phyloP scores from a whole-genome alignment of 176 grass and related monocot species.

The Typha latifolia region DNA sequence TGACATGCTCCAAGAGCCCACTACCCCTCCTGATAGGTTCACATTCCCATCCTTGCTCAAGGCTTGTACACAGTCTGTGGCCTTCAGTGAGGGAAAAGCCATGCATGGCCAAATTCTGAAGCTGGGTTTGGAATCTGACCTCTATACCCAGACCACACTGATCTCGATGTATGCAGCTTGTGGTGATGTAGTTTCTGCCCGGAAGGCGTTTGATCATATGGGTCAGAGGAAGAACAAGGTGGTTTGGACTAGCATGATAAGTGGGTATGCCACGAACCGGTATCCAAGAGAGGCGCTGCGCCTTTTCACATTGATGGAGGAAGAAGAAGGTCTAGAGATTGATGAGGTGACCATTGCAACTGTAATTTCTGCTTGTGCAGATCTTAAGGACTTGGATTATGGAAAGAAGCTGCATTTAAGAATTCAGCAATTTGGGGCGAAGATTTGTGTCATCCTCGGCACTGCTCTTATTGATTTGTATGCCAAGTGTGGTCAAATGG shows the following conservation, averaged over 20 bases:
- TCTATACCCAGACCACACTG: neutral
- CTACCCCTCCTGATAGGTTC: neutral
- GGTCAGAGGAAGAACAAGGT: neutral
- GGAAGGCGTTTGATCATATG: slow-evolving; percentile 4
- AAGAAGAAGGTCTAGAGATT: neutral
- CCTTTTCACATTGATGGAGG: neutral
- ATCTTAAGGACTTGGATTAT: slow-evolving; percentile 1
- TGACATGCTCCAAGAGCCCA: neutral
- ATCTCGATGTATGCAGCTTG: neutral
- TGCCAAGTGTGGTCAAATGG: neutral
- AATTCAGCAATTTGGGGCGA: neutral
- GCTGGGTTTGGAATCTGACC: neutral
- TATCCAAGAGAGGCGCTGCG: neutral
- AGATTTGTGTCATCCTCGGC: neutral
- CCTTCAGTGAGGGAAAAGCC: neutral
- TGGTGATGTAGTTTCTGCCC: neutral
- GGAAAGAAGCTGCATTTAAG: slow-evolving; percentile 9
- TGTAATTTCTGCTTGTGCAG: neutral
- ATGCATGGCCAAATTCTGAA: neutral
- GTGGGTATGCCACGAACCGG: neutral
- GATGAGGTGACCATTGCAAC: neutral
- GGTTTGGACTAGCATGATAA: slow-evolving; percentile 3
- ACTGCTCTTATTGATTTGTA: neutral
- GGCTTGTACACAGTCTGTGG: neutral
- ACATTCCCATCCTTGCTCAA: neutral